Conservation (phyloP, 148 eudicot species). For the Chenopodium album region DNA sequence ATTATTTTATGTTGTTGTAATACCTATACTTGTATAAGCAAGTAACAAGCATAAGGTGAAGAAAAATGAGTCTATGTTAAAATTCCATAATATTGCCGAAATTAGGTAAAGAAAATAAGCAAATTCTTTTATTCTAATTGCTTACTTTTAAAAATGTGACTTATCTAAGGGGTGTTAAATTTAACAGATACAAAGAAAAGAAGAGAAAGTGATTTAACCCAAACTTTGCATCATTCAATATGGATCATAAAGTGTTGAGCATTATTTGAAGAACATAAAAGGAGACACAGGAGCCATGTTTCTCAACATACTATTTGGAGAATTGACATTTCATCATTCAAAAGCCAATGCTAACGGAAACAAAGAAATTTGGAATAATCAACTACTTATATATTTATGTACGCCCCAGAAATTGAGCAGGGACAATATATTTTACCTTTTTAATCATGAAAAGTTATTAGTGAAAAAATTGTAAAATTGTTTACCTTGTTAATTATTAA, state of each 20-base stretch:
- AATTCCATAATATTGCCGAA: no score
- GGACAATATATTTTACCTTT: not conserved
- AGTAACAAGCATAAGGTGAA: no score
- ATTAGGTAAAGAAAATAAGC: no score
- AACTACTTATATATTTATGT: no score
- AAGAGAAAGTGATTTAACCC: not conserved
- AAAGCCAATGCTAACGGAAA: conserved; percentile 14
- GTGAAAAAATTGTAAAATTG: not conserved
- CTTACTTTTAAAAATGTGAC: not conserved
- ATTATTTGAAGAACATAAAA: not conserved
- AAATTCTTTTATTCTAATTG: no score
- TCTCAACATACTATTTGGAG: not conserved
- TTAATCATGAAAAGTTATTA: conserved; percentile 15
- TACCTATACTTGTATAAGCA: no score
- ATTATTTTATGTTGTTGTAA: no score
- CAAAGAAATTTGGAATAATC: not conserved
- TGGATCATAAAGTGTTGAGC: not conserved
- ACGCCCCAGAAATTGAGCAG: no score
- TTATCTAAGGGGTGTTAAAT: not conserved
- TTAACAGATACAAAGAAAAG: no score
- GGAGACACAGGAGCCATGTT: not conserved
- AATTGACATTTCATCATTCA: conserved; percentile 1
- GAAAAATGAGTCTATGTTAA: no score
- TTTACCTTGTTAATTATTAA: no score
- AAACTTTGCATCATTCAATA: not conserved